Evolutionary conservation across 106 monocot genomes (phyloP).

Genomic region (Agapanthus africanus): DNA sequence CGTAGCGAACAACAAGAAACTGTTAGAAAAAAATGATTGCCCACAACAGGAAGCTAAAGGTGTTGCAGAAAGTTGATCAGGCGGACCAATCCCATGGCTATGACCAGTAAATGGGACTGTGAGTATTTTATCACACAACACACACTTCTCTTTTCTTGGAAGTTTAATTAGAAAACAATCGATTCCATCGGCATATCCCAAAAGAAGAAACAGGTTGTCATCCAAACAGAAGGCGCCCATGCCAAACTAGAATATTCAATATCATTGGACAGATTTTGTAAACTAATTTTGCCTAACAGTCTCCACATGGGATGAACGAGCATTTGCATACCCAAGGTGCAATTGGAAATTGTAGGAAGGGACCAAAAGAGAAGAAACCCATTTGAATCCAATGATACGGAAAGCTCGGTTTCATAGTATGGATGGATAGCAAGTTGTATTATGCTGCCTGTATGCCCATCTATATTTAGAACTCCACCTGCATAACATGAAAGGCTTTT

Average conservation of each 20-base stretch:
- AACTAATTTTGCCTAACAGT: constrained; percentile 47
- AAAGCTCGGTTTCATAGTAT: constrained; percentile 48
- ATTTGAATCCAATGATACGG: constrained; percentile 76
- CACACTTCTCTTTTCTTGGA: constrained; percentile 18
- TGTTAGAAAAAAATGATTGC: constrained; percentile 22
- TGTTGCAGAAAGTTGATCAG: constrained; percentile 49
- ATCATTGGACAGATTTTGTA: constrained; percentile 22
- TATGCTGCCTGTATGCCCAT: constrained; percentile 68
- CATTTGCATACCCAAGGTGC: constrained; percentile 27
- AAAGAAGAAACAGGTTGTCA: constrained; percentile 60
- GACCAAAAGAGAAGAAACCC: constrained; percentile 85
- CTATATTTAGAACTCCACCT: constrained; percentile 29
- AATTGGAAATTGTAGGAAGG: constrained; percentile 36
- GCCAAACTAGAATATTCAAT: constrained; percentile 46
- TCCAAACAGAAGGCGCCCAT: constrained; percentile 69
- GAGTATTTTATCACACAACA: constrained; percentile 50
- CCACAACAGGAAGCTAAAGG: constrained; percentile 36
- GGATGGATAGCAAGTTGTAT: constrained; percentile 62
- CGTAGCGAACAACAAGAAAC: constrained; percentile 54
- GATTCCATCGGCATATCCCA: constrained; percentile 58
- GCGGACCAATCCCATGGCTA: constrained; percentile 20
- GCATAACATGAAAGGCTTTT: constrained; percentile 30
- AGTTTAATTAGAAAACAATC: constrained; percentile 63
- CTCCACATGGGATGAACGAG: constrained; percentile 39
- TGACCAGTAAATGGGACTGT: constrained; percentile 45